phyloP scores from a whole-genome alignment of 495 filamentous ascomycete species.

The Aspergillus conjunctus region DNA sequence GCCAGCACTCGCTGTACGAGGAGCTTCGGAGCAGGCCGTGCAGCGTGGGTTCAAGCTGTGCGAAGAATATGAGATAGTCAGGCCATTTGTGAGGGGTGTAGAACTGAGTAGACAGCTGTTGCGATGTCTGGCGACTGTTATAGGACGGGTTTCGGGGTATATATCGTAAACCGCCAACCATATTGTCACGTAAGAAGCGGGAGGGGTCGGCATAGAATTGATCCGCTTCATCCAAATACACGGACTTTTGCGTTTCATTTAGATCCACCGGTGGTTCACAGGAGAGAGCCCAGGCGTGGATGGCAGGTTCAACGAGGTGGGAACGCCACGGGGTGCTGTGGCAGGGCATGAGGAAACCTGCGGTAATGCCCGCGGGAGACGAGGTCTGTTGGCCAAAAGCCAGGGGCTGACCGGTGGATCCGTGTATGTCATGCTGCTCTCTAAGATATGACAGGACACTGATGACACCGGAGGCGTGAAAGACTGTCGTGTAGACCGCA shows the following conservation, averaged over 20 bases:
- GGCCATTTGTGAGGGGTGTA: conserved; percentile 51
- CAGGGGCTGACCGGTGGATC: conserved; percentile 26
- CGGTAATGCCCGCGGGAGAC: conserved; percentile 52
- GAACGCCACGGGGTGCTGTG: conserved; percentile 97
- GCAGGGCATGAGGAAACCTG: conserved; percentile 94
- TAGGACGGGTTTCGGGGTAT: conserved; percentile 46
- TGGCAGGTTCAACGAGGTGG: conserved; percentile 71
- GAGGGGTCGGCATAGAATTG: conserved; percentile 74
- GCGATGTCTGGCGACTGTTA: conserved; percentile 7
- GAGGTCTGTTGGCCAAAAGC: not conserved
- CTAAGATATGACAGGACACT: conserved; percentile 75
- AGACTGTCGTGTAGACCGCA: conserved; percentile 69
- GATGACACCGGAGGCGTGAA: conserved; percentile 79
- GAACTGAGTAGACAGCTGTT: conserved; percentile 9
- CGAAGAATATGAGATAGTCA: conserved; percentile 66
- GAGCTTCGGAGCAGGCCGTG: conserved; percentile 52
- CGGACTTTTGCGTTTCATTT: conserved; percentile 53
- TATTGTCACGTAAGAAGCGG: conserved; percentile 59
- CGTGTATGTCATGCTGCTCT: conserved; percentile 61
- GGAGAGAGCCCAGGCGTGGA: conserved; percentile 82
- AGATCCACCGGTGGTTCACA: conserved; percentile 86
- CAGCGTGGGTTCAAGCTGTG: conserved; percentile 58
- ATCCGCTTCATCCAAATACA: conserved; percentile 87
- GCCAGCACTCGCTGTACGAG: conserved; percentile 68
- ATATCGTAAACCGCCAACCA: conserved; percentile 45